Conservation (phyloP, 148 eudicot species). For the Cornus suecica region DNA sequence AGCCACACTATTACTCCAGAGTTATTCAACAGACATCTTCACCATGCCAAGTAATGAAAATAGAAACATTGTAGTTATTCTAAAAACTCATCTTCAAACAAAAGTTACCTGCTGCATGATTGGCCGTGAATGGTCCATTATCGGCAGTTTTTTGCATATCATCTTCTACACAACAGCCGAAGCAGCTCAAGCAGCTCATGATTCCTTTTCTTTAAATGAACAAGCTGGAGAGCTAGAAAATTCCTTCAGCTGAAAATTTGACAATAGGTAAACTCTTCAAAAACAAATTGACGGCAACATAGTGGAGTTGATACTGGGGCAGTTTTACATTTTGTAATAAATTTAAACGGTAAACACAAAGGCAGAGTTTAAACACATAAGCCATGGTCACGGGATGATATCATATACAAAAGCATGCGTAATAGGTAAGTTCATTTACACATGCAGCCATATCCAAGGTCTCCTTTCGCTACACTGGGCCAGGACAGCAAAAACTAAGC, state of each 20-base stretch:
- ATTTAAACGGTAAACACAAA: background rate
- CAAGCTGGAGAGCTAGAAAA: slow-evolving; percentile 23
- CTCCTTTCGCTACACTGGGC: background rate
- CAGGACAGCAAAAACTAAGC: background rate
- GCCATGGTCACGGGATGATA: background rate
- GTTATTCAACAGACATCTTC: background rate
- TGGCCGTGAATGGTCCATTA: slow-evolving; percentile 58
- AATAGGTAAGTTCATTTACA: background rate
- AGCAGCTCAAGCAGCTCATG: slow-evolving; percentile 92
- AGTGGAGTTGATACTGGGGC: background rate
- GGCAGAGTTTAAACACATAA: background rate
- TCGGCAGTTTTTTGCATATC: slow-evolving; percentile 60
- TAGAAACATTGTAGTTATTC: background rate
- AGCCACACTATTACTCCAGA: background rate
- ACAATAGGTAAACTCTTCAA: background rate
- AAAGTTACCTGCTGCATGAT: slow-evolving; percentile 54
- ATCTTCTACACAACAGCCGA: slow-evolving; percentile 74
- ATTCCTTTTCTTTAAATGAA: slow-evolving; percentile 12
- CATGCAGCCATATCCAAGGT: background rate
- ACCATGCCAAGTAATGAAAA: slow-evolving; percentile 1
- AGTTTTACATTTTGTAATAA: background rate
- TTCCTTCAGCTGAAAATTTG: background rate
- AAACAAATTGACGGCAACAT: background rate
- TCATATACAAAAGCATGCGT: background rate
- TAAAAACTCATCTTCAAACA: background rate